Percentiles rank a stretch among this genome's conserved stretches.
phyloP scores from a whole-genome alignment of 306 rosid genomes.

The Rubus parviflorus region DNA sequence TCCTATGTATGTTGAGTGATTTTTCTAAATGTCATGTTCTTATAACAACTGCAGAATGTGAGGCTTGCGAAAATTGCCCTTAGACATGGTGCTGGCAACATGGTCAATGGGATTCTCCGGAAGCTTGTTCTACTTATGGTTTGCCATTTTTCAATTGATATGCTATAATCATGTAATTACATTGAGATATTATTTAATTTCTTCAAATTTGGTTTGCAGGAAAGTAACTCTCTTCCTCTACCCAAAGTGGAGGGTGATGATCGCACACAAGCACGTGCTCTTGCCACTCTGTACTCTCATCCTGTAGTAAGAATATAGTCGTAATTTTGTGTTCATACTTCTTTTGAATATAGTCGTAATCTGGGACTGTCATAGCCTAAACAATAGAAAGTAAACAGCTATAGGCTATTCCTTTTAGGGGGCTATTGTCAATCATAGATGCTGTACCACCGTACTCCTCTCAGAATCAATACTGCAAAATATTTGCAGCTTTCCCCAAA shows the following conservation, averaged over 20 bases:
- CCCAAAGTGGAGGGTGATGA: constrained; percentile 86
- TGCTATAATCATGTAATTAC: constrained; percentile 6
- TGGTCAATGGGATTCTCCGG: constrained; percentile 88
- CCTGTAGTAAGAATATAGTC: constrained; percentile 67
- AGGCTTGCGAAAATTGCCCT: constrained; percentile 85
- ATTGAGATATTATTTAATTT: constrained; percentile 17
- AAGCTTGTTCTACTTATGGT: constrained; percentile 77
- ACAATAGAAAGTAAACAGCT: background rate
- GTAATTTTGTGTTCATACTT: background rate
- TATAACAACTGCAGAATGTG: constrained; percentile 62
- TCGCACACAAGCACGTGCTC: constrained; percentile 80
- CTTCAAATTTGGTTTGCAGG: constrained; percentile 49
- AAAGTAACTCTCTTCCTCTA: constrained; percentile 62
- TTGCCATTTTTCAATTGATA: constrained; percentile 20
- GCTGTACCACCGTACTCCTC: background rate
- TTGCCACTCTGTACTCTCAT: constrained; percentile 79
- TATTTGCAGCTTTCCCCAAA: background rate
- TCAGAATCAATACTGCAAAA: constrained; percentile 1
- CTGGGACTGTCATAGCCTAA: background rate
- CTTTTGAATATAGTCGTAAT: background rate
- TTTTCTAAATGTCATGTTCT: background rate
- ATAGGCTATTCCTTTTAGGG: background rate
- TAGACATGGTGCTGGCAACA: constrained; percentile 89
- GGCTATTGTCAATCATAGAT: background rate
- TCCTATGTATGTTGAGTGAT: background rate